Conservation (phyloP, 78 protist genomes). For the Dictyostelium capitatum region DNA sequence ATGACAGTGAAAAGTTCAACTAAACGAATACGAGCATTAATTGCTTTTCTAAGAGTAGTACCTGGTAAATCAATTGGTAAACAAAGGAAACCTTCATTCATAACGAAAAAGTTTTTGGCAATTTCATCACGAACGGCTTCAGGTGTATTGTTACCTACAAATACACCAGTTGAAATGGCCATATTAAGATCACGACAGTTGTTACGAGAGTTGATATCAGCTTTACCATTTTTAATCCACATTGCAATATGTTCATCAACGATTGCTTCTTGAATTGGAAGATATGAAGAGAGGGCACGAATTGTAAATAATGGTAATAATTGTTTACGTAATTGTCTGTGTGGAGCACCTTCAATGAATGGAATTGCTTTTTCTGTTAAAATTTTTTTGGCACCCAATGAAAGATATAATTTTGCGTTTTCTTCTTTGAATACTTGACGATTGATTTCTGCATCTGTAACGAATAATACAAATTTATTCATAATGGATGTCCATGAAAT, state of each 20-base stretch:
- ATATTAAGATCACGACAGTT: constrained; percentile 78
- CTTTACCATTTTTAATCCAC: constrained; percentile 53
- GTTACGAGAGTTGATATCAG: constrained; percentile 45
- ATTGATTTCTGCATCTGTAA: constrained; percentile 73
- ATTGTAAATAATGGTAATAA: constrained; percentile 85
- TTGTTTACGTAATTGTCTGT: constrained; percentile 80
- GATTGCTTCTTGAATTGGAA: constrained; percentile 79
- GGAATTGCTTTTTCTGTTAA: constrained; percentile 80
- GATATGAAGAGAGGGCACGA: constrained; percentile 77
- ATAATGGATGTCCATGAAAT: constrained; percentile 79
- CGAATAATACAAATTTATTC: constrained; percentile 70
- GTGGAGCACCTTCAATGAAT: constrained; percentile 78
- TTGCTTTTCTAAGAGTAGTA: constrained; percentile 65
- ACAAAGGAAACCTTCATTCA: constrained; percentile 86
- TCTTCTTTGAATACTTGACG: constrained; percentile 79
- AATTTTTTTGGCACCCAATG: constrained; percentile 69
- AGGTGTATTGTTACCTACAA: constrained; percentile 79
- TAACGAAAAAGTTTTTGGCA: constrained; percentile 57
- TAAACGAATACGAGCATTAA: constrained; percentile 71
- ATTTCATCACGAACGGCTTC: constrained; percentile 34
- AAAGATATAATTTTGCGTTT: constrained; percentile 70
- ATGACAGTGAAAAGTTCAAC: constrained; percentile 46
- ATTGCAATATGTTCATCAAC: constrained; percentile 37
- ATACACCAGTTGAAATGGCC: constrained; percentile 83
- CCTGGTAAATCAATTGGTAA: constrained; percentile 84